Percentiles rank a stretch among this genome's conserved stretches.
Conservation (phyloP, 139 green algal species). For the Micractinium conductrix region DNA sequence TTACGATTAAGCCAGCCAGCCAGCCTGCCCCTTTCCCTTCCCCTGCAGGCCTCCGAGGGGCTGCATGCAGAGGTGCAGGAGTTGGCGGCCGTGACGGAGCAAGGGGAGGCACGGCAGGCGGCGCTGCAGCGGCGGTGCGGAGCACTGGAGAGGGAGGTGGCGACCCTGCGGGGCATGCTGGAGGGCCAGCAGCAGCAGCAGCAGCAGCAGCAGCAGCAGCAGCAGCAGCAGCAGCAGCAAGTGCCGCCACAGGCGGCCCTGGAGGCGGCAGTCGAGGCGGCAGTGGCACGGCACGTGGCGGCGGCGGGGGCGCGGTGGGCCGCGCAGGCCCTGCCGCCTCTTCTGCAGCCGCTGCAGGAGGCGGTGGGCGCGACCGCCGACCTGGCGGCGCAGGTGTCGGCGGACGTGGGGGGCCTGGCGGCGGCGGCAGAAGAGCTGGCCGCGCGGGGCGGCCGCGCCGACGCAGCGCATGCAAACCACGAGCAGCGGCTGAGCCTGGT, state of each 20-base stretch:
- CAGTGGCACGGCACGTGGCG: background rate
- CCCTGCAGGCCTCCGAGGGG: no score
- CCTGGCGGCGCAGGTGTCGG: background rate
- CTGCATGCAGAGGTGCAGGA: no score
- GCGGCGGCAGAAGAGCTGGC: background rate
- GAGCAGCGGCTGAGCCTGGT: constrained; percentile 6
- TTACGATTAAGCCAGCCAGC: no score
- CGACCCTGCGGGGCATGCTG: no score
- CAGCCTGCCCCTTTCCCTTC: no score
- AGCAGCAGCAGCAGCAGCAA: no score
- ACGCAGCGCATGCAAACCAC: constrained; percentile 24
- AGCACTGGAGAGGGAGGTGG: no score
- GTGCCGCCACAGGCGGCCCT: background rate
- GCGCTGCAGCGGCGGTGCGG: no score
- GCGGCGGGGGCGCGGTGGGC: constrained; percentile 6
- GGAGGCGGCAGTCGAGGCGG: background rate
- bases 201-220: no score
- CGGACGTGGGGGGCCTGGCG: background rate
- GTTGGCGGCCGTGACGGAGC: no score
- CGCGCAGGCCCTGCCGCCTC: background rate
- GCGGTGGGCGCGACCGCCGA: constrained; percentile 2
- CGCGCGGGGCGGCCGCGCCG: background rate
- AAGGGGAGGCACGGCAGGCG: no score
- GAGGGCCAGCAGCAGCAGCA: no score
- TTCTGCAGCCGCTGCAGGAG: constrained; percentile 24